Evolutionary conservation across 306 rosid genomes (phyloP), one percentile per base, ranked within the genome.

Genomic region (Castanea crenata): DNA sequence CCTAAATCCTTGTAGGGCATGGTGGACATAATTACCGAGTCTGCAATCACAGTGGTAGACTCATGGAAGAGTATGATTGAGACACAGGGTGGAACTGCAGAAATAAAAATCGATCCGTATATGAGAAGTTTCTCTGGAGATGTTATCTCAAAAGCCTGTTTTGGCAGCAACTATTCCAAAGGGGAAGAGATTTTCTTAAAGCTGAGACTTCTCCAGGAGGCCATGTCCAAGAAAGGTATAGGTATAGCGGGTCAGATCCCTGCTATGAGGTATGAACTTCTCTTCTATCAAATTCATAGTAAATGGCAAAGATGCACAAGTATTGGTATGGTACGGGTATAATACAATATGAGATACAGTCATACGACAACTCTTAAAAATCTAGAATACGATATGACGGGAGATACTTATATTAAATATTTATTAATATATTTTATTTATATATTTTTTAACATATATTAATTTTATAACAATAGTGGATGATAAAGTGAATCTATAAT

Each of bases 101-200:
- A 77, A 19, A 21, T 84, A 56, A 56, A 80, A 31, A 80, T 84
- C 77, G 81, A 84, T 58, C 84, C 65, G 10, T 14, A 32, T 64
- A 46, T 76, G 54, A 71, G 73, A 73, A 75, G 16, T 21, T 84
- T 84, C 55, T 84, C 87, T 32, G 84, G 76, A 4, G 74, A 84
- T 56, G 76, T 84, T 57, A 84, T 79, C 62, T 84, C 87, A 46
- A 84, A 61, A 80, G 87, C 87, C 20, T 84, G 87, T 20, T 84
- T 80, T 79, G 79, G 79, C 25, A 84, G 87, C 64, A 73, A 79
- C 73, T 83, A 75, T 56, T 55, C 84, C 44, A 55, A 71, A 29
- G 79, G 79, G 34, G 72, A 62, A 49, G 79, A 76, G 55, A 76
- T 76, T 62, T 62, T 76, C 79, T 64, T 73, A 25, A 84, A 72